Evolutionary conservation across 31 red algal genomes (phyloP), one percentile per base, ranked within the genome.

Genomic region (Porphyra umbilicalis): DNA sequence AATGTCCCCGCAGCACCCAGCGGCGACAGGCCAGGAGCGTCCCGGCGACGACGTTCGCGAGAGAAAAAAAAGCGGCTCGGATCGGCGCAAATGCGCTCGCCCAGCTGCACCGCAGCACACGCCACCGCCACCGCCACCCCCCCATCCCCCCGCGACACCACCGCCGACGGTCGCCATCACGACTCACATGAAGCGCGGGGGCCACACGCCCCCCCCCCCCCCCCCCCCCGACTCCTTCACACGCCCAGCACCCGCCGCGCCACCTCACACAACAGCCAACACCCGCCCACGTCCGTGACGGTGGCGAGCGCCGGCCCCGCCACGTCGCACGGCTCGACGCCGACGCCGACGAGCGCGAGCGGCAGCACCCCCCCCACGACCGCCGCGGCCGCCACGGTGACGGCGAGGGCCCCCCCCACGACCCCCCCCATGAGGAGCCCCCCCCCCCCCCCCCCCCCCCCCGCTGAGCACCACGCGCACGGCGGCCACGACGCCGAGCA

Each of bases 201-300:
- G n/a, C n/a, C n/a, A n/a, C n/a, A n/a, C 44, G 44, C 57, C 25
- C 2, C 57, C 57, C 13, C 57, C 25, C 57, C 25, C 57, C 20
- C 57, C 20, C 4, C 57, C 57, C 20, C 57, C 57, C 1, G 25
- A 18, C 57, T 29, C 25, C 57, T 6, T 71, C 57, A 71, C 20
- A 14, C 35, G 8, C 83, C 85, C 35, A 87, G 80, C 25, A 87
- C 40, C 8, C 83, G 35, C 0, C 35, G 32, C 34, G 42, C 85
- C 20, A 82, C 79, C 34, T 33, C 34, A 77, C 85, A 87, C 32
- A 87, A 46, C n/a, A 80, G 33, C 32, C 83, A 78, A 30, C 83
- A 79, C 31, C 85, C 85, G 8, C 79, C 77, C 83, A 87, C 81
- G 38, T 87, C 85, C 10, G 85, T 87, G 1, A 82, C n/a, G 25